phyloP scores from a whole-genome alignment of 257 asterid genomes.

The Solanum habrochaites region DNA sequence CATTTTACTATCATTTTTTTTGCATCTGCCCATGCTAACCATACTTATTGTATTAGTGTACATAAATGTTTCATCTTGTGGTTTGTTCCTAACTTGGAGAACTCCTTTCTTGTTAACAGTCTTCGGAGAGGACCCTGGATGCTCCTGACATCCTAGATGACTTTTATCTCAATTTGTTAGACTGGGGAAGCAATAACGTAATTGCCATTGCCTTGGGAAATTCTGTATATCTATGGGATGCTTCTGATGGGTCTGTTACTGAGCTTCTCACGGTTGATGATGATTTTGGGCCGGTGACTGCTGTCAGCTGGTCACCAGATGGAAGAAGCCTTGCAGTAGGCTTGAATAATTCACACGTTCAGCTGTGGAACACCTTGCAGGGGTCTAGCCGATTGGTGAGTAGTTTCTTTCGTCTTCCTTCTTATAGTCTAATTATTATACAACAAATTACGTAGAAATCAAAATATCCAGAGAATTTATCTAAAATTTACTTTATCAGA shows the following conservation, averaged over 20 bases:
- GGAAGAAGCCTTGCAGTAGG: conserved; percentile 74
- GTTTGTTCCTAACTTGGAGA: not conserved
- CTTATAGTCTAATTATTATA: not conserved
- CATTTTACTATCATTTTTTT: not conserved
- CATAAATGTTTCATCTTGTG: not conserved
- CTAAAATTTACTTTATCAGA: not conserved
- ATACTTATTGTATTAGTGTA: not conserved
- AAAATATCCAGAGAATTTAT: not conserved
- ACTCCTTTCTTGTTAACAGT: conserved; percentile 26
- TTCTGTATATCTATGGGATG: conserved; percentile 85
- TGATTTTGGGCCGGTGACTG: conserved; percentile 75
- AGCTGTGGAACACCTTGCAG: conserved; percentile 72
- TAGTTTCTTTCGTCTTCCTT: not conserved
- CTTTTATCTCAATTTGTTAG: conserved; percentile 71
- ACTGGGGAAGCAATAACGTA: conserved; percentile 89
- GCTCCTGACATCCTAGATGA: conserved; percentile 91
- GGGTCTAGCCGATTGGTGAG: conserved; percentile 51
- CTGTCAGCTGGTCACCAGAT: conserved; percentile 91
- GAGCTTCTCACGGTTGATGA: conserved; percentile 71
- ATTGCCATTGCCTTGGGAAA: conserved; percentile 78
- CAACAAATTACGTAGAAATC: not conserved
- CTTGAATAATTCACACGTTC: conserved; percentile 70
- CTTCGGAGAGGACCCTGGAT: conserved; percentile 83
- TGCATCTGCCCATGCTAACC: not conserved
- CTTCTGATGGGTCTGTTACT: conserved; percentile 53